These are phyloP conservation scores for Pueraria montana DNA, from an alignment of 306 rosid genomes.

Conservation along the genomic window DNA sequence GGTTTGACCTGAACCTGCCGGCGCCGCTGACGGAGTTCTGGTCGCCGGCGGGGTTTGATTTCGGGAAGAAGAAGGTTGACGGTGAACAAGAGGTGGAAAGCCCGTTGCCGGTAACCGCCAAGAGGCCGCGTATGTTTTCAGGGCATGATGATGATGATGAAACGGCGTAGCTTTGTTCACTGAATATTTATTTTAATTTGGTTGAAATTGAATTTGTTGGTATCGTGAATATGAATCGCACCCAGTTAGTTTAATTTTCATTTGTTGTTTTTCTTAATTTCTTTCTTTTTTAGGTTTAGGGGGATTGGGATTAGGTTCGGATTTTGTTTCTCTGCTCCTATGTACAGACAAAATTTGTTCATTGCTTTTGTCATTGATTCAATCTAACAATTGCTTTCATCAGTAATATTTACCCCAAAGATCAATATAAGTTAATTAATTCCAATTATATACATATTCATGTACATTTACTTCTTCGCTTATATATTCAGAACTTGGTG, in stretches of 20 bases:
- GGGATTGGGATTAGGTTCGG: slow-evolving; percentile 24
- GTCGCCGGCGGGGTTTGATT: slow-evolving; percentile 44
- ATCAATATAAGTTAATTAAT: not conserved
- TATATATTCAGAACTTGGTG: not conserved
- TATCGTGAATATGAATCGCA: slow-evolving; percentile 21
- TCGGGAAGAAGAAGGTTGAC: slow-evolving; percentile 25
- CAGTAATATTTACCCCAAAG: not conserved
- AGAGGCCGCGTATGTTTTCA: slow-evolving; percentile 69
- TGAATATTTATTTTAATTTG: slow-evolving; percentile 22
- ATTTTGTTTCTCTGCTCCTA: slow-evolving; percentile 42
- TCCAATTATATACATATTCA: not conserved
- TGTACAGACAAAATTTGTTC: slow-evolving; percentile 73
- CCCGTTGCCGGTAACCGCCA: slow-evolving; percentile 65
- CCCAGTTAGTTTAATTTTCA: slow-evolving; percentile 9
- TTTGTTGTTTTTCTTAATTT: slow-evolving; percentile 27
- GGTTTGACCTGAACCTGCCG: slow-evolving; percentile 83
- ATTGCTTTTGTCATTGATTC: slow-evolving; percentile 52
- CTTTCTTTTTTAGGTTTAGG: not conserved
- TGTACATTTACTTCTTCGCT: not conserved
- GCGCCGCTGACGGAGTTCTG: slow-evolving; percentile 74
- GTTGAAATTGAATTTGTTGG: slow-evolving; percentile 43
- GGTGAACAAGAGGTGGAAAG: slow-evolving; percentile 91
- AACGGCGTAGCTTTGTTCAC: slow-evolving; percentile 35
- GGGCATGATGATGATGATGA: slow-evolving; percentile 9
- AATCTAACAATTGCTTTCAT: slow-evolving; percentile 36